These are phyloP conservation scores for Mycena maculata DNA, from an alignment of 768 basidiomycete genomes.

Conservation along the genomic window DNA sequence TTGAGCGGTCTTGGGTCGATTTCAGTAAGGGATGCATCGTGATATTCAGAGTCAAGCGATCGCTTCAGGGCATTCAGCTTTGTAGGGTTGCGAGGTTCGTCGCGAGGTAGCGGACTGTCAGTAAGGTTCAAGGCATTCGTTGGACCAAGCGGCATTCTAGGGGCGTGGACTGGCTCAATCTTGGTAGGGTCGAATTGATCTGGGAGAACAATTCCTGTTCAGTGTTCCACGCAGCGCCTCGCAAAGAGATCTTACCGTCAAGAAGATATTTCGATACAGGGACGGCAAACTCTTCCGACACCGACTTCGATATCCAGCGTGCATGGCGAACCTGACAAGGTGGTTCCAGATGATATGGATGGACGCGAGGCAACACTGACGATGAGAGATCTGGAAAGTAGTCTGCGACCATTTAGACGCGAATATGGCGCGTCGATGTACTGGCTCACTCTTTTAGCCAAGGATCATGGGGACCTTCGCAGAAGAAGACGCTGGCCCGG, in stretches of 20 bases:
- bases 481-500: slow-evolving; percentile 20
- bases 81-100: neutral
- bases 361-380: neutral
- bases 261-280: slow-evolving; percentile 32
- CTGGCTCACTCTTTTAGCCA: slow-evolving; percentile 21
- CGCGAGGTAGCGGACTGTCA: neutral
- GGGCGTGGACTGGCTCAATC: neutral
- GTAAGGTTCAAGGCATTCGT: neutral
- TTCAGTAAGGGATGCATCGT: slow-evolving; percentile 22
- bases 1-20: slow-evolving; percentile 29
- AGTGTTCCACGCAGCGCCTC: neutral
- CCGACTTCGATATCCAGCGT: slow-evolving; percentile 31
- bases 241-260: slow-evolving; percentile 23
- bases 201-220: neutral
- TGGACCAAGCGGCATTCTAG: neutral
- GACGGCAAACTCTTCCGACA: slow-evolving; percentile 23
- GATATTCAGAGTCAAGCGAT: slow-evolving; percentile 14
- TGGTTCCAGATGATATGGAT: neutral
- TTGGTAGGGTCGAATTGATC: slow-evolving; percentile 29
- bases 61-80: slow-evolving; percentile 28
- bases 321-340: slow-evolving; percentile 30
- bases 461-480: slow-evolving; percentile 24
- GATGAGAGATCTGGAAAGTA: slow-evolving; percentile 31
- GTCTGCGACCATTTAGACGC: slow-evolving; percentile 3
- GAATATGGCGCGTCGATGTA: neutral